Percentiles rank a stretch among this genome's conserved stretches.
Evolutionary conservation across 768 basidiomycete genomes (phyloP).

Genomic region (Glaciozyma martinii): DNA sequence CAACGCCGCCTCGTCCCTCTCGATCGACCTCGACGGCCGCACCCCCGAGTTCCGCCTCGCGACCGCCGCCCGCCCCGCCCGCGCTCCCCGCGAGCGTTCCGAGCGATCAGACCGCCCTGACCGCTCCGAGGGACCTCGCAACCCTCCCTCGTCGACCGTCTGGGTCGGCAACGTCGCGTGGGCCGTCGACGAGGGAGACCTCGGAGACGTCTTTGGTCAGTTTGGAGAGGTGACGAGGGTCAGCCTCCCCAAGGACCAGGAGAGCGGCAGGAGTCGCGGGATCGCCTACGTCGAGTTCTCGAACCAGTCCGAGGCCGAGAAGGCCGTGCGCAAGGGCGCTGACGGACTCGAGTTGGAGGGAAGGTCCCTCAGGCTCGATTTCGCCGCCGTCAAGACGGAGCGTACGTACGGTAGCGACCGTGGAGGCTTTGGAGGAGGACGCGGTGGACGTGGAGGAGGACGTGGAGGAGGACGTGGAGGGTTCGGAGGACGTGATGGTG

Average conservation of each 20-base stretch:
- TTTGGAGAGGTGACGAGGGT: conserved; percentile 70
- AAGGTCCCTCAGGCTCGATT: conserved; percentile 17
- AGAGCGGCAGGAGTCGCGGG: conserved; percentile 78
- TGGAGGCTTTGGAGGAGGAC: background rate
- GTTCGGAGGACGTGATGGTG: background rate
- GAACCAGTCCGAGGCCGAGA: conserved; percentile 65
- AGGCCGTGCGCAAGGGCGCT: conserved; percentile 50
- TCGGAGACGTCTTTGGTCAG: conserved; percentile 82
- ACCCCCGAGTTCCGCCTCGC: conserved; percentile 73
- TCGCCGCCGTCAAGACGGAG: conserved; percentile 12
- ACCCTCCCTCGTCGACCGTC: conserved; percentile 58
- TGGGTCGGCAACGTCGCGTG: conserved; percentile 91
- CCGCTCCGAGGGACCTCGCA: conserved; percentile 46
- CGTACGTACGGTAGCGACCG: background rate
- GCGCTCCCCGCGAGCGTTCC: background rate
- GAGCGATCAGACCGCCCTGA: background rate
- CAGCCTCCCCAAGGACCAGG: conserved; percentile 81
- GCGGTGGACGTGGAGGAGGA: too few relatives aligned
- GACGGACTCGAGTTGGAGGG: conserved; percentile 11
- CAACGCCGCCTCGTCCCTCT: conserved; percentile 64
- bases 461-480: background rate
- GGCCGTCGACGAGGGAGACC: conserved; percentile 60
- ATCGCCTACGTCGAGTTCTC: conserved; percentile 94
- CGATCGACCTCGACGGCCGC: conserved; percentile 84
- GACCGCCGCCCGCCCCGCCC: conserved; percentile 38